Base-by-base conservation (phyloP, 179 eudicot species). In the Beta macrorhiza region DNA sequence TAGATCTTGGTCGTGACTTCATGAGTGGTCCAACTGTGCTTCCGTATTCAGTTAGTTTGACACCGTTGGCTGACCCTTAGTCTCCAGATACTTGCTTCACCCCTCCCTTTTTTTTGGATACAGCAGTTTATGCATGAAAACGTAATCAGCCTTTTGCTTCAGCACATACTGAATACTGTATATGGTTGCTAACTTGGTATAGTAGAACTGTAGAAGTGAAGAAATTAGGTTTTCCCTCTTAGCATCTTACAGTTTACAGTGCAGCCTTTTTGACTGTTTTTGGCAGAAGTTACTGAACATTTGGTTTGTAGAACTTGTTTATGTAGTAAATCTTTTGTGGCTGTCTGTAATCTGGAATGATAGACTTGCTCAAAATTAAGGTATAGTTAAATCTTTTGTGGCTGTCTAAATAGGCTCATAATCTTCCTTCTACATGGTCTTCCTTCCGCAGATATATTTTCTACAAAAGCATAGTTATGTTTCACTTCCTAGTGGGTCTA, bases 21-120 rank as follows among this genome's bases (percentile, higher is more conserved):
- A 12, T 64, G 4, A 10, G 52, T 72, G 72, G 58, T 58, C 82
- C 86, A 10, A 58, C 56, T 12, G 83, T 72, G 5, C 22, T 84
- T 77, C 82, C 86, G 10, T 81, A 81, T 73, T 73, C 84, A 4
- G 47, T 84, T 65, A 84, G 79, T 59, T 72, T 84, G 79, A 81
- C 81, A 57, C 17, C 72, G 5, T 51, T 84, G 51, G 76, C 84
- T 49, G 49, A 63, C 56, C 45, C 29, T 0, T 72, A 74, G 53
- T 49, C 53, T 9, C 8, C 11, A 49, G 63, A 74, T 74, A 20
- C 20, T 74, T 53, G 44, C 12, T 74, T 7, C 19, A 3, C 63
- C 45, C 45, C 62, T 32, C 68, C 22, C 49, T 79, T 79, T 17
- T 29, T 42, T 71, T 71, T 70, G 44, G 72, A 37, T 37, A 49